These are phyloP conservation scores for Penicillium samsonianum DNA, from an alignment of 495 filamentous ascomycete species.

Conservation along the genomic window DNA sequence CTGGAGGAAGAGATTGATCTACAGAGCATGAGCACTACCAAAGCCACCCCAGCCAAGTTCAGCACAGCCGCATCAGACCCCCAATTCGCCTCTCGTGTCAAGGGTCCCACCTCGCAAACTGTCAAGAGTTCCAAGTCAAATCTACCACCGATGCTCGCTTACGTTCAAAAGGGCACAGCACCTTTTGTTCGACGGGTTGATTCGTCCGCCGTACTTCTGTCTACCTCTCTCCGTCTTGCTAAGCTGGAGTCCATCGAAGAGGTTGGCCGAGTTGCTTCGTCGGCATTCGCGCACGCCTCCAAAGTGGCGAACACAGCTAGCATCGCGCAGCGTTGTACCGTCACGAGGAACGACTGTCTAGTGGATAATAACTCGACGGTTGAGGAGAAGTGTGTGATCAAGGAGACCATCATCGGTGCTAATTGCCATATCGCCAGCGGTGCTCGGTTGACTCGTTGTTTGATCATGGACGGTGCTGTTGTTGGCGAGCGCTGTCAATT, in stretches of 20 bases:
- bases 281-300: conserved; percentile 69
- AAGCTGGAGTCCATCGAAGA: conserved; percentile 72
- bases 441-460: conserved; percentile 75
- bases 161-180: conserved; percentile 59
- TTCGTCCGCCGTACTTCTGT: conserved; percentile 75
- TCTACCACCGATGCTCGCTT: conserved; percentile 72
- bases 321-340: conserved; percentile 71
- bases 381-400: conserved; percentile 79
- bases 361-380: conserved; percentile 85
- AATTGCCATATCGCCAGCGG: conserved; percentile 80
- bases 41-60: conserved; percentile 26
- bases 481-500: conserved; percentile 75
- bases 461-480: conserved; percentile 87
- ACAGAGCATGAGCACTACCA: conserved; percentile 60
- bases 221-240: conserved; percentile 81
- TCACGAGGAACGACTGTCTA: conserved; percentile 74
- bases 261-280: conserved; percentile 54
- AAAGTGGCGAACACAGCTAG: conserved; percentile 81
- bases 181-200: conserved; percentile 85
- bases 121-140: conserved; percentile 20
- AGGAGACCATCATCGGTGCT: conserved; percentile 82
- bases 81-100: conserved; percentile 47
- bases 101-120: conserved; percentile 19
- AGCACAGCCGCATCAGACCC: conserved; percentile 11
- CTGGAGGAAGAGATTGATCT: conserved; percentile 61